Percentiles rank a stretch among this genome's conserved stretches.
These are phyloP conservation scores for Saccharomyces pastorianus DNA, from an alignment of 1,139 yeast species.

Conservation along the genomic window DNA sequence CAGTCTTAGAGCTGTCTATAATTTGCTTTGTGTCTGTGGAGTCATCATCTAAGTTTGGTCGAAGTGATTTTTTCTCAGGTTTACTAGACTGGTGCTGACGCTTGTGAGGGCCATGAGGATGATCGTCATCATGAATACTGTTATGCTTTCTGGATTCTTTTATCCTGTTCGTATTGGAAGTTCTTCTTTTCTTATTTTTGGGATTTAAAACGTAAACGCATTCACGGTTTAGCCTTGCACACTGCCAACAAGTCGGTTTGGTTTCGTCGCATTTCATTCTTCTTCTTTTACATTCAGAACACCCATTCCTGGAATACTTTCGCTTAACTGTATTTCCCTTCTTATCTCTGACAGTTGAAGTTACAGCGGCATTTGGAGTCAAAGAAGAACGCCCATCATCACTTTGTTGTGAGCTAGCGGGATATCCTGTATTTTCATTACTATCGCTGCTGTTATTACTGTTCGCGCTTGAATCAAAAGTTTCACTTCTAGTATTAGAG, in stretches of 20 bases:
- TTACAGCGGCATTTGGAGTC: conserved; percentile 7
- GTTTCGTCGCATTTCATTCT: conserved; percentile 49
- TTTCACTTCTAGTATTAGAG: background rate
- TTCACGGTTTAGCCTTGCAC: conserved; percentile 34
- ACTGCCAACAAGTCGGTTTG: conserved; percentile 49
- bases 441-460: background rate
- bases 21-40: conserved; percentile 2
- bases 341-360: conserved; percentile 13
- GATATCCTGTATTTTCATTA: background rate
- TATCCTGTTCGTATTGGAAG: background rate
- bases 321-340: conserved; percentile 22
- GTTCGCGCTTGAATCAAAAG: background rate
- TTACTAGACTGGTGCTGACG: background rate
- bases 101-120: background rate
- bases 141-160: background rate
- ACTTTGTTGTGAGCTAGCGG: background rate
- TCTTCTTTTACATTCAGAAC: conserved; percentile 37
- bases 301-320: conserved; percentile 34
- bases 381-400: background rate
- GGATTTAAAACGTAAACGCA: conserved; percentile 33
- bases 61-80: background rate
- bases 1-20: background rate
- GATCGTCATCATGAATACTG: background rate
- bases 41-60: background rate
- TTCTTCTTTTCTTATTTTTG: conserved; percentile 26